These are phyloP conservation scores for Evernia prunastri DNA, from an alignment of 495 filamentous ascomycete genomes.

Conservation along the genomic window DNA sequence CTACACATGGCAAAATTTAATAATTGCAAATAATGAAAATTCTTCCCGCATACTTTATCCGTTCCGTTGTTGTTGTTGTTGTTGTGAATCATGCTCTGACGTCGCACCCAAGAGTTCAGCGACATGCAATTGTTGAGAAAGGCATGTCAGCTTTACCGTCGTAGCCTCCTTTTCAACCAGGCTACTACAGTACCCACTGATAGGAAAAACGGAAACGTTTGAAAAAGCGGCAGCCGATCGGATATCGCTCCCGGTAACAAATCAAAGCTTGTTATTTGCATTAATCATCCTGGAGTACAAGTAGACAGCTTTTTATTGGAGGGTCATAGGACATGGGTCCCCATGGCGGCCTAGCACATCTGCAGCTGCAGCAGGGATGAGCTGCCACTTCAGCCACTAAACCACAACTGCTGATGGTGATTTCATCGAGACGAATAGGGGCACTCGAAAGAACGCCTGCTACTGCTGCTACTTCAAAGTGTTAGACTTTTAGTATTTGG, in stretches of 20 bases:
- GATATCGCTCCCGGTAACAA: neutral
- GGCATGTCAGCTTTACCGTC: too few relatives aligned
- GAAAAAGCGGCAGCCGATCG: constrained; percentile 11
- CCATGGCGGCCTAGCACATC: neutral
- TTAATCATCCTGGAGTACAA: neutral
- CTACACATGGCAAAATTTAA: neutral
- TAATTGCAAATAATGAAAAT: neutral
- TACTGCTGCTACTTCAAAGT: constrained; percentile 3
- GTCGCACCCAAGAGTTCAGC: neutral
- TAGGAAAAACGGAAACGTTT: neutral
- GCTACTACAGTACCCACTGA: neutral
- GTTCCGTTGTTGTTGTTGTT: too few relatives aligned
- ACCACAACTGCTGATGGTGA: constrained; percentile 6
- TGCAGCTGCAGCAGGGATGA: constrained; percentile 3
- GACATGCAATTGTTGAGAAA: neutral
- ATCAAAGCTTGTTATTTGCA: neutral
- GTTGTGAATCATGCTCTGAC: neutral
- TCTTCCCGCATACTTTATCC: neutral
- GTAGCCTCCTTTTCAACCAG: too few relatives aligned
- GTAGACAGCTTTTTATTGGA: neutral
- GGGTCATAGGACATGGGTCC: too few relatives aligned
- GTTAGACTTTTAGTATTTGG: too few relatives aligned
- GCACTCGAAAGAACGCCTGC: neutral
- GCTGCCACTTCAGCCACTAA: constrained; percentile 2
- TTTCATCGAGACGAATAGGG: neutral